A percentile compares a stretch with the other conserved stretches of the same genome.
Evolutionary conservation across 164 flowering plant species (phyloP).

Genomic region (Buxus sempervirens): DNA sequence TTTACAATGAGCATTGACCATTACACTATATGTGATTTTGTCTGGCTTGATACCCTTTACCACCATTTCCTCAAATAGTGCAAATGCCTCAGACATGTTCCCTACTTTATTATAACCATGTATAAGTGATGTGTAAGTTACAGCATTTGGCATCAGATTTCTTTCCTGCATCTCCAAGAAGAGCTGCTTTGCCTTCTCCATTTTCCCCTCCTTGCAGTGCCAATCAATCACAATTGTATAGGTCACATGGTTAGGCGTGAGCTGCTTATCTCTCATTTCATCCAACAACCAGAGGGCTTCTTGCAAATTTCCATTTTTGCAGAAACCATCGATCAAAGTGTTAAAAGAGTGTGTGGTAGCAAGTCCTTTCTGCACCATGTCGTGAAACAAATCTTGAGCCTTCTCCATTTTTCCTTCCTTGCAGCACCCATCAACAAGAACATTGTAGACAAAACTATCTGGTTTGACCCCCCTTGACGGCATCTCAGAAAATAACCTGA

Average conservation of each 20-base stretch:
- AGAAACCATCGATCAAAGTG: slow-evolving; percentile 54
- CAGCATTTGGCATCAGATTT: slow-evolving; percentile 43
- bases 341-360: slow-evolving; percentile 49
- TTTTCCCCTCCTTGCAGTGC: slow-evolving; percentile 45
- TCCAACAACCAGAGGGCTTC: slow-evolving; percentile 42
- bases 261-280: slow-evolving; percentile 39
- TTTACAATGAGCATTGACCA: slow-evolving; percentile 35
- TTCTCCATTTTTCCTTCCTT: slow-evolving; percentile 51
- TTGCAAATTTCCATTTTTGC: slow-evolving; percentile 41
- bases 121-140: slow-evolving; percentile 62
- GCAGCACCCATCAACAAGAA: slow-evolving; percentile 63
- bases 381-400: slow-evolving; percentile 48
- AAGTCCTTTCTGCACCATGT: slow-evolving; percentile 48
- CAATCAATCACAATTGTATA: slow-evolving; percentile 60
- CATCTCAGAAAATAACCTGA: slow-evolving; percentile 56
- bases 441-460: slow-evolving; percentile 50
- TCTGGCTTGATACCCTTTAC: slow-evolving; percentile 50
- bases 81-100: slow-evolving; percentile 37
- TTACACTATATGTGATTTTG: slow-evolving; percentile 29
- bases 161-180: slow-evolving; percentile 52
- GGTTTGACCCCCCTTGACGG: slow-evolving; percentile 33
- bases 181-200: slow-evolving; percentile 49
- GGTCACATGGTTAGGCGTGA: slow-evolving; percentile 54
- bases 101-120: slow-evolving; percentile 41
- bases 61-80: slow-evolving; percentile 55